Percentiles rank a stretch among this genome's conserved stretches.
phyloP scores from a whole-genome alignment of 129 eudicot genomes.

The Flaveria linearis region DNA sequence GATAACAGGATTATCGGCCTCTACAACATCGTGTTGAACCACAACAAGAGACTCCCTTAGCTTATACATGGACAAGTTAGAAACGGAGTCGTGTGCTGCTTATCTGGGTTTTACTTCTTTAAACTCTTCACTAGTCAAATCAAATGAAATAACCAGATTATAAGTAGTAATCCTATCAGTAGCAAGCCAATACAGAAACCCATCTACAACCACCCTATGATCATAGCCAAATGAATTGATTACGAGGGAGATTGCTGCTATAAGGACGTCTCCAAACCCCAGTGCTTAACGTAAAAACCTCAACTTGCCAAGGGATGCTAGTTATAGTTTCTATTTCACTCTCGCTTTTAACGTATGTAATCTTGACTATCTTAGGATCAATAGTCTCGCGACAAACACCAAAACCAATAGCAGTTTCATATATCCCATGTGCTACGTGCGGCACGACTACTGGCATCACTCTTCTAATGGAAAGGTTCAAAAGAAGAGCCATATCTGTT shows the following conservation, averaged over 20 bases:
- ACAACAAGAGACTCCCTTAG: background rate
- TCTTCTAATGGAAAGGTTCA: conserved; percentile 39
- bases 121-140: background rate
- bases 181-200: background rate
- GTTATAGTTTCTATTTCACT: background rate
- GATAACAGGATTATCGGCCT: too few species aligned
- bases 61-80: too few species aligned
- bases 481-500: conserved; percentile 16
- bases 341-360: conserved; percentile 12
- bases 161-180: background rate
- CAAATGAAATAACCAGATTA: background rate
- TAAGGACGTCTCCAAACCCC: background rate
- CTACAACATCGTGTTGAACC: background rate
- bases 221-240: too few species aligned
- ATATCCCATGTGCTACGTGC: background rate
- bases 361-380: conserved; percentile 36
- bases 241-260: background rate
- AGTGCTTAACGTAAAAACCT: background rate
- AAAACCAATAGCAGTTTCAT: conserved; percentile 38
- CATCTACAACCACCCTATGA: too few species aligned
- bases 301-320: background rate
- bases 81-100: too few species aligned
- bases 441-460: conserved; percentile 1
- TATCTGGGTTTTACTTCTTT: too few species aligned
- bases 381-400: conserved; percentile 36